Evolutionary conservation across 805 yeast species (phyloP).

Genomic region (Yamadazyma sp.): DNA sequence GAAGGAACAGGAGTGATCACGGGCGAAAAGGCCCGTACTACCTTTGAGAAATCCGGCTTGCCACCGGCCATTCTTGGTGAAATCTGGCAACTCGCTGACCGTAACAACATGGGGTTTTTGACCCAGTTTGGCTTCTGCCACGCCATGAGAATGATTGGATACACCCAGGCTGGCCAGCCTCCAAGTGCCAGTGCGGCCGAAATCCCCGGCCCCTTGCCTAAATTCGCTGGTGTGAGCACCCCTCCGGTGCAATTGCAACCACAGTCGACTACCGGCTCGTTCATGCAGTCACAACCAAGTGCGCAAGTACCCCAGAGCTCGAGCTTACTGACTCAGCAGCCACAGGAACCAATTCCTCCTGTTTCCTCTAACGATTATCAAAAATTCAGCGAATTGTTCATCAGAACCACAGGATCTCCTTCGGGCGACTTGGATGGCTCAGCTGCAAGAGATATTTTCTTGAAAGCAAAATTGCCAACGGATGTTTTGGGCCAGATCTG

Average conservation of each 20-base stretch:
- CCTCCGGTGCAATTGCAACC: slow-evolving; percentile 29
- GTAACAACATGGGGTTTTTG: slow-evolving; percentile 80
- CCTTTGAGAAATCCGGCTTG: slow-evolving; percentile 83
- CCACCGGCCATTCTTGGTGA: slow-evolving; percentile 79
- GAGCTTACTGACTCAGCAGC: slow-evolving; percentile 27
- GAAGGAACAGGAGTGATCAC: slow-evolving; percentile 79
- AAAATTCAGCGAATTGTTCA: slow-evolving; percentile 70
- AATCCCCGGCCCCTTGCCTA: slow-evolving; percentile 63
- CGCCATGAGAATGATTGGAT: slow-evolving; percentile 88
- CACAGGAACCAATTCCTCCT: slow-evolving; percentile 45
- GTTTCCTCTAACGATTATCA: slow-evolving; percentile 58
- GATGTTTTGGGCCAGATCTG: slow-evolving; percentile 81
- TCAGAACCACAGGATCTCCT: slow-evolving; percentile 58
- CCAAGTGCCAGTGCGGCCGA: slow-evolving; percentile 54
- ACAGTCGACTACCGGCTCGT: slow-evolving; percentile 38
- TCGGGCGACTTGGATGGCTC: slow-evolving; percentile 64
- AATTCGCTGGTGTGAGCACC: slow-evolving; percentile 40
- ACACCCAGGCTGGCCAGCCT: slow-evolving; percentile 71
- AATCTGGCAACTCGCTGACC: slow-evolving; percentile 94
- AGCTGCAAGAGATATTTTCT: slow-evolving; percentile 81
- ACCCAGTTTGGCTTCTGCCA: slow-evolving; percentile 77
- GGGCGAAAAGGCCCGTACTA: slow-evolving; percentile 80
- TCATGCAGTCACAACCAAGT: slow-evolving; percentile 44
- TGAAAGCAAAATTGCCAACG: slow-evolving; percentile 85
- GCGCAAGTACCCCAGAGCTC: slow-evolving; percentile 35